phyloP scores from a whole-genome alignment of 768 basidiomycete genomes.

The Exsudoporus frostii region DNA sequence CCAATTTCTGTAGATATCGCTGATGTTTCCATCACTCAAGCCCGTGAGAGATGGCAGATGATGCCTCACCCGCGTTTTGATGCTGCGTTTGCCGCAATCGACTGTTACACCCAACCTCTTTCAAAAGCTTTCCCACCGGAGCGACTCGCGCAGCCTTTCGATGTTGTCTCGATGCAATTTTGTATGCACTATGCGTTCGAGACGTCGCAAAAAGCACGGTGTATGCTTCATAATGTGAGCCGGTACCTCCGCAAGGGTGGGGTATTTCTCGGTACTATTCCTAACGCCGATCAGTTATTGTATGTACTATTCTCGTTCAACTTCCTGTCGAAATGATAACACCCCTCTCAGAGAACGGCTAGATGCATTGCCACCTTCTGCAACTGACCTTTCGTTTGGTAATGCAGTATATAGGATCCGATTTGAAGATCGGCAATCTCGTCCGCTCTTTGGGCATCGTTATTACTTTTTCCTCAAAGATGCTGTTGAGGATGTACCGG shows the following conservation, averaged over 20 bases:
- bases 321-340: slow-evolving; percentile 13
- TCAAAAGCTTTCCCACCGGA: slow-evolving; percentile 63
- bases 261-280: slow-evolving; percentile 95
- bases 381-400: slow-evolving; percentile 75
- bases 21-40: slow-evolving; percentile 82
- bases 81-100: slow-evolving; percentile 80
- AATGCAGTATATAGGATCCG: slow-evolving; percentile 88
- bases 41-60: slow-evolving; percentile 64
- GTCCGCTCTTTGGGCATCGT: slow-evolving; percentile 79
- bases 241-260: slow-evolving; percentile 79
- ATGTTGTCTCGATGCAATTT: slow-evolving; percentile 98
- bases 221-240: slow-evolving; percentile 91
- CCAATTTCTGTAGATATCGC: slow-evolving; percentile 69
- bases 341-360: slow-evolving; percentile 57
- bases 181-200: slow-evolving; percentile 99
- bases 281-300: slow-evolving; percentile 83
- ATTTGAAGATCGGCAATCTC: slow-evolving; percentile 68
- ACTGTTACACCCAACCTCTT: slow-evolving; percentile 81
- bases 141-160: slow-evolving; percentile 68
- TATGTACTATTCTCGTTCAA: slow-evolving; percentile 39
- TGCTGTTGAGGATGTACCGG: slow-evolving; percentile 95
- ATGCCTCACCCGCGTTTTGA: slow-evolving; percentile 57
- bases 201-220: slow-evolving; percentile 76
- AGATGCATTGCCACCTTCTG: slow-evolving; percentile 62
- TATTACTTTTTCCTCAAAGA: slow-evolving; percentile 94